A percentile compares a stretch with the other conserved stretches of the same genome.
Evolutionary conservation across 2,329 filamentous ascomycete species (phyloP).

Genomic region (Mycosphaerella sp.): DNA sequence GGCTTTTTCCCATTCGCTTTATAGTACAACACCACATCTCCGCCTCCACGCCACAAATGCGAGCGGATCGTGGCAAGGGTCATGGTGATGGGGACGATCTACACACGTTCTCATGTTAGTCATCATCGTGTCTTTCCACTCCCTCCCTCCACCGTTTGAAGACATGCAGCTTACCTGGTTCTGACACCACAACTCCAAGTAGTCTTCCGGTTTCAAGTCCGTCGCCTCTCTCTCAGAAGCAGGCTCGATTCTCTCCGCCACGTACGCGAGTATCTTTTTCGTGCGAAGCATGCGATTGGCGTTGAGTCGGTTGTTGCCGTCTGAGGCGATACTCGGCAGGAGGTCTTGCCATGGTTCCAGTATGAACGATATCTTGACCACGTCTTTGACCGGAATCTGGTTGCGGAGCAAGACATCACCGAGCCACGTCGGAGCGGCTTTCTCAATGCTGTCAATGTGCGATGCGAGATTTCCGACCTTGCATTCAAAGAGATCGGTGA

Average conservation of each 20-base stretch:
- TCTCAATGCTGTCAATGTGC: slow-evolving; percentile 77
- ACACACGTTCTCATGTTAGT: slow-evolving; percentile 11
- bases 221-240: slow-evolving; percentile 43
- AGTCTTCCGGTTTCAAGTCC: slow-evolving; percentile 74
- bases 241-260: slow-evolving; percentile 82
- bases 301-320: slow-evolving; percentile 83
- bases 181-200: slow-evolving; percentile 91
- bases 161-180: slow-evolving; percentile 60
- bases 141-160: slow-evolving; percentile 18
- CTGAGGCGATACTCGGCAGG: slow-evolving; percentile 67
- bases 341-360: slow-evolving; percentile 69
- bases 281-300: slow-evolving; percentile 95
- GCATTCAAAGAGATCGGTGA: slow-evolving; percentile 83
- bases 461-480: slow-evolving; percentile 70
- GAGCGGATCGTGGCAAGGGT: slow-evolving; percentile 88
- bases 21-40: slow-evolving; percentile 85
- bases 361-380: slow-evolving; percentile 91
- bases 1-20: slow-evolving; percentile 81
- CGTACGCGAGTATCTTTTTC: slow-evolving; percentile 87
- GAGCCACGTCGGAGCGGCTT: slow-evolving; percentile 83
- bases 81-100: slow-evolving; percentile 70
- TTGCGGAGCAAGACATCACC: slow-evolving; percentile 81
- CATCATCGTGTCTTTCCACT: slow-evolving; percentile 33
- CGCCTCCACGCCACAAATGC: slow-evolving; percentile 92
- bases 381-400: slow-evolving; percentile 76